Conservation (phyloP, 495 filamentous ascomycete species). For the Physcia stellaris region DNA sequence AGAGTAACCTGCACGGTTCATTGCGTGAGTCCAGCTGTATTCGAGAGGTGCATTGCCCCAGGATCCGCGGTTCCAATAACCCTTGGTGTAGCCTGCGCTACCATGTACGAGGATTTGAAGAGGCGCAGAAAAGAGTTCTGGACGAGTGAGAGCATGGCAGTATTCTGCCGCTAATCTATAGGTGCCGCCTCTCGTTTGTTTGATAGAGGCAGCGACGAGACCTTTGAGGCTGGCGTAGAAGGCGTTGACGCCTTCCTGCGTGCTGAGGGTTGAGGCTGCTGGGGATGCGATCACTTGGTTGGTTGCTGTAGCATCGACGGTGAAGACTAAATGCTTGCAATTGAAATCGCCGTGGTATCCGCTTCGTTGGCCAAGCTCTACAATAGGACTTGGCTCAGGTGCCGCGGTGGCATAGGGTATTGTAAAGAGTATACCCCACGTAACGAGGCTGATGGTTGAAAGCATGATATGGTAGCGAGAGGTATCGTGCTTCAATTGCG, state of each 20-base stretch:
- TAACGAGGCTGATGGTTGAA: no score
- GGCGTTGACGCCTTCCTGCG: neutral
- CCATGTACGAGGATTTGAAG: slow-evolving; percentile 5
- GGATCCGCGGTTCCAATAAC: slow-evolving; percentile 2
- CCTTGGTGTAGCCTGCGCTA: slow-evolving; percentile 2
- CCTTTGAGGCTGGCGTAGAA: neutral
- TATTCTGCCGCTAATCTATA: neutral
- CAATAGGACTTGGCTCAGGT: no score
- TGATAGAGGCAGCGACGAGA: neutral
- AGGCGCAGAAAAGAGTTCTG: no score
- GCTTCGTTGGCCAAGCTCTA: no score
- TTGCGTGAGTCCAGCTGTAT: neutral
- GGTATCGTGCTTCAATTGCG: no score
- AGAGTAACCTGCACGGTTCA: slow-evolving; percentile 11
- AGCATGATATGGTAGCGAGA: no score
- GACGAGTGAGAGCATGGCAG: neutral
- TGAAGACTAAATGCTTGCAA: neutral
- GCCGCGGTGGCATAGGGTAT: no score
- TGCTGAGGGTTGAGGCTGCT: neutral
- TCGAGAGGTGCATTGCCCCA: neutral
- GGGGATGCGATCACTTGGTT: slow-evolving; percentile 1
- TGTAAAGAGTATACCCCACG: no score
- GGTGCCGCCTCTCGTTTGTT: neutral
- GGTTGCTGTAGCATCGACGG: neutral
- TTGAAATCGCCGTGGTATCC: neutral